Evolutionary conservation across 2,329 filamentous ascomycete species (phyloP), one percentile per base, ranked within the genome.

Genomic region (Aspergillus transmontanensis): DNA sequence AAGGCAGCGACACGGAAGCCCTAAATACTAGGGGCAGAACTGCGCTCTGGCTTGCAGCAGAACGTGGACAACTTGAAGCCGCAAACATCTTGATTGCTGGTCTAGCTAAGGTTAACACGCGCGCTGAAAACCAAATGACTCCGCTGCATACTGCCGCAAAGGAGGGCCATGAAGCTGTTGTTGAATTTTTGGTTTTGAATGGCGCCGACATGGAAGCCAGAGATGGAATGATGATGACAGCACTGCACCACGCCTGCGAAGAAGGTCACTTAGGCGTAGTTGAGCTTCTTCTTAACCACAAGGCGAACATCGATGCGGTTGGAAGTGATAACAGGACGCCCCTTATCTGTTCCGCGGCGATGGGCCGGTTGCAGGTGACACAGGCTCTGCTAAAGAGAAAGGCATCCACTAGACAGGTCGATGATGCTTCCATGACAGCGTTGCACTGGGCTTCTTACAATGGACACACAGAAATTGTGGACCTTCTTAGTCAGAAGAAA

Each of bases 401-500:
- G 59, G 75, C 76, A 1, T 73, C 70, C 6, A 56, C 61, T 9
- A 69, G 69, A 51, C 64, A 64, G 43, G 62, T 64, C 1, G 76
- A 75, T 57, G 75, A 79, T 55, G 69, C 66, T 19, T 72, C 70
- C 6, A 79, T 79, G 76, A 77, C 75, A 10, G 72, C 75, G 0
- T 57, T 79, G 23, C 78, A 80, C 57, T 79, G 76, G 76, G 78
- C 78, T 30, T 71, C 73, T 7, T 78, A 71, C 61, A 78, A 77
- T 56, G 77, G 77, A 1, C 77, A 79, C 57, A 68, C 71, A n/a
- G 75, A 79, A 30, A 69, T 76, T 21, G 73, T 79, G 12, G 61
- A 73, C 1, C 59, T 77, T 16, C 68, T 79, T 4, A 69, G 73
- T 43, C 68, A 74, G 39, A 75, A 69, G 56, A 76, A 73, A 66